Percentiles rank a stretch among this genome's conserved stretches.
phyloP scores from a whole-genome alignment of 805 yeast genomes.

The Pichia ethanolica region DNA sequence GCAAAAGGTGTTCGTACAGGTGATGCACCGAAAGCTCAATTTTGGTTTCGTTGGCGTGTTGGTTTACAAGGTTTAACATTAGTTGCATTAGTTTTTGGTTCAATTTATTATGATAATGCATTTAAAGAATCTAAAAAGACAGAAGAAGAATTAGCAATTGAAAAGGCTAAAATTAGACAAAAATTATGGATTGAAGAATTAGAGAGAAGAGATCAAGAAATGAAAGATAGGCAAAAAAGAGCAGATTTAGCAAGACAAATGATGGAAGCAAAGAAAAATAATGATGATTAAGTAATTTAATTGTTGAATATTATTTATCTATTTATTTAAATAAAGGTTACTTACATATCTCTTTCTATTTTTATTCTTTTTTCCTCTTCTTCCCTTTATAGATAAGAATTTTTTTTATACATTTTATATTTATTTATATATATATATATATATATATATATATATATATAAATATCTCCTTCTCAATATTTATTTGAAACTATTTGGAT shows the following conservation, averaged over 20 bases:
- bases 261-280: not conserved
- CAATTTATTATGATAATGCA: slow-evolving; percentile 54
- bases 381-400: no score
- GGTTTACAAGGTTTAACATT: slow-evolving; percentile 79
- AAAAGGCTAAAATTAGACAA: slow-evolving; percentile 82
- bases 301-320: no score
- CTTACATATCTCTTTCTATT: not conserved
- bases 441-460: not conserved
- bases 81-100: slow-evolving; percentile 76
- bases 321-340: no score
- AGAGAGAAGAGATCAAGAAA: slow-evolving; percentile 76
- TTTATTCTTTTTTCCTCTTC: not conserved
- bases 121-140: slow-evolving; percentile 34
- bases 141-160: slow-evolving; percentile 58
- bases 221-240: slow-evolving; percentile 58
- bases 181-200: slow-evolving; percentile 82
- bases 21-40: slow-evolving; percentile 67
- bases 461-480: not conserved
- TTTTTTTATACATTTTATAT: no score
- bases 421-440: not conserved
- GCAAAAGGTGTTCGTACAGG: slow-evolving; percentile 70
- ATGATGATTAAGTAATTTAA: not conserved
- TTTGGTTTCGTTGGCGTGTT: slow-evolving; percentile 85
- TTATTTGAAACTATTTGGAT: no score
- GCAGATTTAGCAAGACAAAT: slow-evolving; percentile 52